These are phyloP conservation scores for Sisymbrium irio DNA, from an alignment of 345 rosid genomes.

Conservation along the genomic window DNA sequence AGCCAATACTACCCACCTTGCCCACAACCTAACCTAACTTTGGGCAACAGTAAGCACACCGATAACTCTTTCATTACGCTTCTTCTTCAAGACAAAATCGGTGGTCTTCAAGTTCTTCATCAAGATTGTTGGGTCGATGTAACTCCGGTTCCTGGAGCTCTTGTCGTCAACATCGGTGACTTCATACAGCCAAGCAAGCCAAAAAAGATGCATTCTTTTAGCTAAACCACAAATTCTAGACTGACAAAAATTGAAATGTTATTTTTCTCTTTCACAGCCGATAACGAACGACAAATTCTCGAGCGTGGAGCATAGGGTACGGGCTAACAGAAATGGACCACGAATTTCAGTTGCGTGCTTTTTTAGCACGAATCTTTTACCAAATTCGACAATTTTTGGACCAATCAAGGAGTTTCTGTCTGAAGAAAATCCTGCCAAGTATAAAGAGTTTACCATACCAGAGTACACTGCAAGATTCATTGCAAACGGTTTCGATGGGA, in stretches of 20 bases:
- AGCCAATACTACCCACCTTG: conserved; percentile 43
- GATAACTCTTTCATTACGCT: conserved; percentile 34
- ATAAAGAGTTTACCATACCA: conserved; percentile 14
- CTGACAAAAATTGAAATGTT: background rate
- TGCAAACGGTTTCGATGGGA: background rate
- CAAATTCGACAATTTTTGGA: conserved; percentile 10
- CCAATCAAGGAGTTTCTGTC: conserved; percentile 26
- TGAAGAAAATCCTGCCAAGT: conserved; percentile 22
- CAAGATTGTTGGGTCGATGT: conserved; percentile 40
- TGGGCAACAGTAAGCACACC: conserved; percentile 32
- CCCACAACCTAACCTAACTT: conserved; percentile 40
- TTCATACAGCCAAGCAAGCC: conserved; percentile 31
- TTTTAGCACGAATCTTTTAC: conserved; percentile 11
- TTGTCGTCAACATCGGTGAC: conserved; percentile 39
- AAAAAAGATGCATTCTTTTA: background rate
- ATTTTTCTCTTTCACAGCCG: too few species aligned
- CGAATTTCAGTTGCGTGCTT: conserved; percentile 27
- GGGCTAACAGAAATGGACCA: too few species aligned
- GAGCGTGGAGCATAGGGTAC: too few species aligned
- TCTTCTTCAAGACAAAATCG: conserved; percentile 39
- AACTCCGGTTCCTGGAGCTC: conserved; percentile 29
- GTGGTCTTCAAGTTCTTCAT: conserved; percentile 42
- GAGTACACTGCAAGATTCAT: conserved; percentile 18
- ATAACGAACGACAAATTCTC: too few species aligned
- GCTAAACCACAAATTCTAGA: background rate